Evolutionary conservation across 352 stramenopile species (phyloP).

Genomic region (Pythium sp.): DNA sequence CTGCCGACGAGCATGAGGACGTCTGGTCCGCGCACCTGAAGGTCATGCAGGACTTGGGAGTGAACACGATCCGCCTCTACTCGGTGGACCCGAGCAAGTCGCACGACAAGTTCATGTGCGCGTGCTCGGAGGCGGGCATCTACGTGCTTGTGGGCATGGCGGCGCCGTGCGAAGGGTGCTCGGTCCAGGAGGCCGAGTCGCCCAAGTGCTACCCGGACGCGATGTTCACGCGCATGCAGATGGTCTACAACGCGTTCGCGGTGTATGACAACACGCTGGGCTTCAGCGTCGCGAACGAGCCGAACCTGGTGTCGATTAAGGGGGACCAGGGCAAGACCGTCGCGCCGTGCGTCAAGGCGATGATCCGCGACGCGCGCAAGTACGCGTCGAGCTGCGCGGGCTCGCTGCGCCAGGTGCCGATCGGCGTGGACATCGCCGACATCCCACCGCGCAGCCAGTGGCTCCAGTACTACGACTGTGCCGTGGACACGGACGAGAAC

Average conservation of each 20-base stretch:
- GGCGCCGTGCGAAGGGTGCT: constrained; percentile 36
- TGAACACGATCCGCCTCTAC: constrained; percentile 73
- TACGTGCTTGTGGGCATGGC: constrained; percentile 54
- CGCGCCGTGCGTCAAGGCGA: constrained; percentile 47
- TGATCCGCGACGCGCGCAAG: constrained; percentile 42
- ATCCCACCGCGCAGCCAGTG: constrained; percentile 34
- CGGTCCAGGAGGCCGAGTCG: constrained; percentile 27
- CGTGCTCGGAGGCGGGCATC: constrained; percentile 43
- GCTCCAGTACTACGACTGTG: constrained; percentile 54
- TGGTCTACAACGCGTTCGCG: constrained; percentile 56
- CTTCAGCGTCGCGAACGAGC: constrained; percentile 38
- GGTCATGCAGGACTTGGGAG: constrained; percentile 49
- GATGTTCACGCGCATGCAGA: constrained; percentile 38
- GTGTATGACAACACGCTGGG: constrained; percentile 58
- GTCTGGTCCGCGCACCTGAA: constrained; percentile 51
- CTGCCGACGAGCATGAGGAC: constrained; percentile 48
- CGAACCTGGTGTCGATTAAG: constrained; percentile 16
- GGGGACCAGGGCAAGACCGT: constrained; percentile 15
- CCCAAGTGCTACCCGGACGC: constrained; percentile 46
- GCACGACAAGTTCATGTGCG: constrained; percentile 82
- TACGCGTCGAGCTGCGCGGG: constrained; percentile 37
- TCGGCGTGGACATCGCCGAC: constrained; percentile 50
- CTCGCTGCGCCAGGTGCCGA: constrained; percentile 36
- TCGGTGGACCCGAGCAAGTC: constrained; percentile 53
- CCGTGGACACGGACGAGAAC: constrained; percentile 36